Base-by-base conservation (phyloP, 495 filamentous ascomycete genomes). In the Penicillium cataractarum region DNA sequence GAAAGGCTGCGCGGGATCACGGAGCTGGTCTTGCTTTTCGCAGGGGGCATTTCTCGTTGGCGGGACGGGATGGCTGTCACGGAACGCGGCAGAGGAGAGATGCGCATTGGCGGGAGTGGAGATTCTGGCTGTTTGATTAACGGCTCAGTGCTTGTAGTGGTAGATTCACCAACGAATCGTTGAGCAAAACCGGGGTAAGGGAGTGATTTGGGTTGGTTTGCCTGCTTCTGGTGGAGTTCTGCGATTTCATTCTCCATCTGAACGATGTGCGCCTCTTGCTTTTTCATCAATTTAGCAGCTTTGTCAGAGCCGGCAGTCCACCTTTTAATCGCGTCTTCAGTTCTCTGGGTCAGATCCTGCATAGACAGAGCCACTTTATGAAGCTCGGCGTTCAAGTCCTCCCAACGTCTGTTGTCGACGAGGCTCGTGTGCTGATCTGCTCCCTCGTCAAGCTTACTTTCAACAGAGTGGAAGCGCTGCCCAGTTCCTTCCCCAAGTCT, bases 331-430 rank as follows among this genome's bases (percentile, higher is more conserved):
- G 64, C 26, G 0, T 13, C 2, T 1, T 62, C 64, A 10, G 37
- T 62, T 21, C 60, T 70, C 15, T 29, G 12, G 17, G 56, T 60
- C 24, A 70, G 17, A 21, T 65, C 58, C 13, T 62, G 55, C n/a
- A 58, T 61, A 0, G 61, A 56, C 0, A 27, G 17, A 17, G 50
- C 53, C 24, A 70, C 9, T 12, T 39, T 33, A 7, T 56, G 54
- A 13, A 67, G 31, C n/a, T 71, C 51, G 5, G 17, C 26, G 3
- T 65, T 56, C 21, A 67, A 3, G 4, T 67, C 64, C 12, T 68
- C 60, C 17, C 57, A 15, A 13, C 64, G 17, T 12, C 52, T 58
- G 21, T 37, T 57, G 29, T 69, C 61, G 29, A 67, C 58, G 15
- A 12, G 27, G 15, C 33, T 35, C 33, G n/a, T n/a, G n/a, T n/a